Base-by-base conservation (phyloP, 75 land plant genomes). In the Sequoia sempervirens region DNA sequence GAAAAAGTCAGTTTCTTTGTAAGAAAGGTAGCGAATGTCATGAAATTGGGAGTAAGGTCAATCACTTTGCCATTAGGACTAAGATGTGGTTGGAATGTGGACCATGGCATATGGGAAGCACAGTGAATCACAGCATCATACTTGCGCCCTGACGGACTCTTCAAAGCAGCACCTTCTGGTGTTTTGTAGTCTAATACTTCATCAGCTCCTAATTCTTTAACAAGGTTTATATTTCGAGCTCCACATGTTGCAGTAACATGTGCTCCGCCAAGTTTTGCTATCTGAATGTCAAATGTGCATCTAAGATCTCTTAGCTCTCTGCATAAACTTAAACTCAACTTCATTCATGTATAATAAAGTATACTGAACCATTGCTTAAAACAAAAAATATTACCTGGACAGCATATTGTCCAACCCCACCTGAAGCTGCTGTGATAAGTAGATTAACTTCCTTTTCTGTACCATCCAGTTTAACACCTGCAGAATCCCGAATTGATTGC, bases 61-160 rank as follows among this genome's bases (percentile, higher is more conserved):
- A 93, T 87, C 45, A 95, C 95, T 86, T 89, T 93, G 36, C 90
- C 97, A 18, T 75, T 82, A n/a, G 81, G 56, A 14, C 85, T 86
- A 82, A 95, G 87, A 73, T 91, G 88, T 18, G 95, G 91, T 70
- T 89, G 89, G 75, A 95, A 93, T 18, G 70, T 86, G 14, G 91
- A 87, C 87, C 90, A 91, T 9, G 92, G 82, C 50, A 91, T 87
- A 12, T 86, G 89, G 0, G 84, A 75, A 9, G 94, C 86, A 79
- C 96, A 89, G 81, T 95, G 92, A 69, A 95, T 75, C 5, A 95
- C 94, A 10, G 84, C 88, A 84, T 95, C 97, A 56, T 92, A 95
- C 54, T 86, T 91, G 40, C 70, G 83, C 4, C 92, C 96, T 4
- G 97, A 93, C 0, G 91, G 91, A 79, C 91, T 90, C 82, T 82